phyloP scores from a whole-genome alignment of 2,329 filamentous ascomycete species.

The Penicillium sp. region DNA sequence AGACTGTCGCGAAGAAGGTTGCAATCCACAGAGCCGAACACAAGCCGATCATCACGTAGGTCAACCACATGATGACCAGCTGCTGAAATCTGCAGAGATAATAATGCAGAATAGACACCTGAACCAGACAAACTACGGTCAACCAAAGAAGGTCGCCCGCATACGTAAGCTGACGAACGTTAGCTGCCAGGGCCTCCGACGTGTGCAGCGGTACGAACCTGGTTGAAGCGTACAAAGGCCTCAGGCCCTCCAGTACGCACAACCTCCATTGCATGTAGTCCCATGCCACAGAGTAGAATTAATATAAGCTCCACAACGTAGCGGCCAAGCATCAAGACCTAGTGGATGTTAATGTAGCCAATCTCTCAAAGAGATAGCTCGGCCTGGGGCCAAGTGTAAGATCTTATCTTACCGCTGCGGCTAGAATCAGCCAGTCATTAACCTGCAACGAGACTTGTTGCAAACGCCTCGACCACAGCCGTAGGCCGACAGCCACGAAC shows the following conservation, averaged over 20 bases:
- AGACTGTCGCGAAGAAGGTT: conserved; percentile 17
- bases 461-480: conserved; percentile 19
- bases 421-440: conserved; percentile 20
- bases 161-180: conserved; percentile 15
- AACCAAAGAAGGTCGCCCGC: conserved; percentile 19
- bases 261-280: conserved; percentile 16
- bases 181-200: neutral
- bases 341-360: neutral
- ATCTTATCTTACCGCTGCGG: conserved; percentile 13
- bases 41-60: conserved; percentile 10
- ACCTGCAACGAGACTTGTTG: conserved; percentile 7
- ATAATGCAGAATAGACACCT: conserved; percentile 18
- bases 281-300: conserved; percentile 20
- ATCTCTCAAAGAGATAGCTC: neutral
- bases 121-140: conserved; percentile 10
- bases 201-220: conserved; percentile 9
- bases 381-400: neutral
- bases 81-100: conserved; percentile 15
- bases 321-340: conserved; percentile 18
- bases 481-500: conserved; percentile 13
- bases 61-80: conserved; percentile 5
- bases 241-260: conserved; percentile 5
- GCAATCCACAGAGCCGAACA: conserved; percentile 14
- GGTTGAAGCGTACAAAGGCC: conserved; percentile 10
- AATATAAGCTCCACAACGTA: conserved; percentile 20